Evolutionary conservation across 352 stramenopile species (phyloP).

Genomic region (Phytophthora brassicae): DNA sequence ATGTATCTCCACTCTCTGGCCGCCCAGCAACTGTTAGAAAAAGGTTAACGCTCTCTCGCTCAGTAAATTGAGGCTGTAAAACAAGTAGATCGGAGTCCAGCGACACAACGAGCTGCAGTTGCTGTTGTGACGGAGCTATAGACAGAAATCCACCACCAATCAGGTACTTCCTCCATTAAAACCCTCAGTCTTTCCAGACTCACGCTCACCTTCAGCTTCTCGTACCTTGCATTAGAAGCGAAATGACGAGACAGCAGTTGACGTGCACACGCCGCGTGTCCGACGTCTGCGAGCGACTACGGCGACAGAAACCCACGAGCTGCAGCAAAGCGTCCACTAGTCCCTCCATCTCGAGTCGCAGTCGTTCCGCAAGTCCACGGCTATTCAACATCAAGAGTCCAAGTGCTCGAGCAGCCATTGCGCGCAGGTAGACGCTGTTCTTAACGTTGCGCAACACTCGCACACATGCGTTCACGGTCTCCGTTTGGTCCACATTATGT

Average conservation of each 20-base stretch:
- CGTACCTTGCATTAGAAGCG: slow-evolving; percentile 76
- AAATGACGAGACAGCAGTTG: slow-evolving; percentile 85
- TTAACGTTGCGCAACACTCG: slow-evolving; percentile 59
- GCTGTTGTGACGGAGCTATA: slow-evolving; percentile 30
- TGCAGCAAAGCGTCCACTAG: slow-evolving; percentile 77
- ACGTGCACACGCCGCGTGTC: slow-evolving; percentile 74
- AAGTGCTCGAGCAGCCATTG: slow-evolving; percentile 63
- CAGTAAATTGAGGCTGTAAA: slow-evolving; percentile 46
- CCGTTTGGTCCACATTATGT: slow-evolving; percentile 2
- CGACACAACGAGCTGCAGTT: slow-evolving; percentile 54
- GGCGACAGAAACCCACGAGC: slow-evolving; percentile 63
- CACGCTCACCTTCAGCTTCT: slow-evolving; percentile 15
- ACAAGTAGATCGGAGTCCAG: slow-evolving; percentile 71
- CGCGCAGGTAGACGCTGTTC: slow-evolving; percentile 69
- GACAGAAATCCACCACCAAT: neutral
- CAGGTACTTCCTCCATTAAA: neutral
- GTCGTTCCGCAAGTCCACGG: slow-evolving; percentile 30
- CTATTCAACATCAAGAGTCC: slow-evolving; percentile 61
- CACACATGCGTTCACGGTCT: slow-evolving; percentile 35
- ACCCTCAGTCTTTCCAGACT: neutral
- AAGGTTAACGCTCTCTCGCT: slow-evolving; percentile 47
- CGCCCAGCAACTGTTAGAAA: slow-evolving; percentile 52
- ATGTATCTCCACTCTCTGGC: slow-evolving; percentile 35
- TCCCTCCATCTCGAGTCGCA: slow-evolving; percentile 65
- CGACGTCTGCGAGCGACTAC: slow-evolving; percentile 41